Percentiles rank a stretch among this genome's conserved stretches.
These are phyloP conservation scores for Alternaria ventricosa DNA, from an alignment of 2,329 filamentous ascomycete genomes.

Conservation along the genomic window DNA sequence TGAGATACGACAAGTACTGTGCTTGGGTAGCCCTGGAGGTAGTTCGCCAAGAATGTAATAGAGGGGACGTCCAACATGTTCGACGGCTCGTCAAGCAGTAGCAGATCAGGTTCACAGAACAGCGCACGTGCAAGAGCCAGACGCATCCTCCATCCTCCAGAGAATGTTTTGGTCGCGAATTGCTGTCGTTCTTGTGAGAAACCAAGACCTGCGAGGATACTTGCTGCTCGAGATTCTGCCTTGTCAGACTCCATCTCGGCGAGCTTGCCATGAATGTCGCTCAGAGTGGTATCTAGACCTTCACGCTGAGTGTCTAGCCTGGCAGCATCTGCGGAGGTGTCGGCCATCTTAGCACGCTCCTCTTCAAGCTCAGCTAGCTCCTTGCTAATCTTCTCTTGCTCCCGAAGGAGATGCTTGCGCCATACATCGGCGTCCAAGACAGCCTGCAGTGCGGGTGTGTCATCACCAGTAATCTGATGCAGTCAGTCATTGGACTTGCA, in stretches of 20 bases:
- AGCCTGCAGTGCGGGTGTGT: conserved; percentile 92
- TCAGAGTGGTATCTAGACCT: conserved; percentile 86
- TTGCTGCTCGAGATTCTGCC: conserved; percentile 92
- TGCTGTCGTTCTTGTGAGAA: conserved; percentile 95
- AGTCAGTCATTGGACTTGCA: conserved; percentile 10
- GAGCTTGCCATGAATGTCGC: conserved; percentile 89
- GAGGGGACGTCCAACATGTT: conserved; percentile 99
- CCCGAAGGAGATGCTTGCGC: conserved; percentile 90
- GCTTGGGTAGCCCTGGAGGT: conserved; percentile 91
- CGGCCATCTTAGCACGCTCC: conserved; percentile 80
- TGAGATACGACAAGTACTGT: conserved; percentile 96
- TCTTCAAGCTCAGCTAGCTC: conserved; percentile 79
- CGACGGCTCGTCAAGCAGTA: conserved; percentile 97
- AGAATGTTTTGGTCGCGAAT: conserved; percentile 95
- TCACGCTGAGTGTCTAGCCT: conserved; percentile 87
- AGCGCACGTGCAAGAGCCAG: conserved; percentile 91
- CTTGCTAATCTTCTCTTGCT: conserved; percentile 84
- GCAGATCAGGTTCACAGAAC: conserved; percentile 95
- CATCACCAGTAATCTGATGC: conserved; percentile 83
- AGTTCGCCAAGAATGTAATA: conserved; percentile 96
- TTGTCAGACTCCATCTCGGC: conserved; percentile 99
- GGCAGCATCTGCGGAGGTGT: conserved; percentile 88
- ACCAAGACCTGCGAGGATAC: conserved; percentile 93
- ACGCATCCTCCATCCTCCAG: conserved; percentile 99
- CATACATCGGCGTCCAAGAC: conserved; percentile 98